Conservation (phyloP, 805 yeast genomes). For the Saturnispora zaruensis region DNA sequence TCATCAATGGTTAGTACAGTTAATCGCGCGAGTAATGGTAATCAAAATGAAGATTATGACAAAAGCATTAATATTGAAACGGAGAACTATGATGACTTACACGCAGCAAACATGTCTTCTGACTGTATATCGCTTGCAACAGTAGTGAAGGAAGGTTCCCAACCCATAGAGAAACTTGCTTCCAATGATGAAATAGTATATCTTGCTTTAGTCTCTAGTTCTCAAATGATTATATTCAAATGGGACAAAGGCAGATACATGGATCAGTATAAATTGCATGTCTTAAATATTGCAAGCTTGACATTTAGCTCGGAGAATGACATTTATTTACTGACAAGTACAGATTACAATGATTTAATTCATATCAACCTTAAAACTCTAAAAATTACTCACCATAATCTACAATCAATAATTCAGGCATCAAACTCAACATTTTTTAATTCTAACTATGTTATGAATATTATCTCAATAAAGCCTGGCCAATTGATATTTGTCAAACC, state of each 20-base stretch:
- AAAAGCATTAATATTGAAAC: neutral
- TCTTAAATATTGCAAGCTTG: constrained; percentile 6
- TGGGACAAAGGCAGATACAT: constrained; percentile 7
- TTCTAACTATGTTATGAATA: constrained; percentile 1
- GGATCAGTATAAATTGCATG: constrained; percentile 10
- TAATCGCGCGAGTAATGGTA: neutral
- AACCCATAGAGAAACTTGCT: neutral
- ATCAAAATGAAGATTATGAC: neutral
- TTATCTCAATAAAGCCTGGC: neutral
- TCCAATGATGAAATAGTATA: constrained; percentile 3
- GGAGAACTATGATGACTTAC: neutral
- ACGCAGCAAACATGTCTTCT: constrained; percentile 12
- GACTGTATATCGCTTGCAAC: constrained; percentile 29
- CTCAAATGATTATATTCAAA: constrained; percentile 11
- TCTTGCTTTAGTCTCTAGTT: constrained; percentile 4
- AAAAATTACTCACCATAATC: constrained; percentile 1
- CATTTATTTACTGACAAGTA: constrained; percentile 5
- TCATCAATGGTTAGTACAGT: neutral
- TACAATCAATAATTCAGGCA: neutral
- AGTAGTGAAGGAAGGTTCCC: constrained; percentile 8
- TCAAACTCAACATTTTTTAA: neutral
- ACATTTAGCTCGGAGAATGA: constrained; percentile 4
- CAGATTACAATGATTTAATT: constrained; percentile 10
- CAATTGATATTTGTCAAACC: constrained; percentile 24
- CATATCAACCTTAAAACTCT: constrained; percentile 5